Evolutionary conservation across 73 alveolate genomes (phyloP), one percentile per base, ranked within the genome.

Genomic region (Effrenium voratum): DNA sequence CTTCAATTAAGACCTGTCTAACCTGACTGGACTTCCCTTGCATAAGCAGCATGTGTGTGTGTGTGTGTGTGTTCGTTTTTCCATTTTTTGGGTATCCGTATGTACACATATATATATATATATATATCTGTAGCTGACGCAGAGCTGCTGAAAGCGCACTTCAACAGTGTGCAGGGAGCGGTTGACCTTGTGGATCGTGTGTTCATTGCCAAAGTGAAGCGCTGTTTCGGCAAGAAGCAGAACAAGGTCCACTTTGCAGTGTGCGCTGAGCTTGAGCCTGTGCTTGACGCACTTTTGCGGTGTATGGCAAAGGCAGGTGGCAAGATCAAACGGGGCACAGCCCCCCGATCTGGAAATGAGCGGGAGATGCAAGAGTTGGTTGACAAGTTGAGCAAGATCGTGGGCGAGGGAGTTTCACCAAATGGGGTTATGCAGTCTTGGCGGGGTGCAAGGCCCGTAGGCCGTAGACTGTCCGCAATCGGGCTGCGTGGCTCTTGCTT

Each of bases 281-380:
- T 83, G 28, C 79, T 83, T 6, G 93, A 83, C 16, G 79, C 93
- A 0, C 47, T 83, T 77, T 59, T 83, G 40, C 55, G 79, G 3
- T 52, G 79, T 59, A 83, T 83, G 79, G 76, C 36, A 6, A n/a
- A 55, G n/a, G 76, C 93, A 5, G 93, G 93, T 52, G 93, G 93
- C 43, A 38, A 63, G 52, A 50, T 83, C 93, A 83, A 83, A 59
- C 79, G 60, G n/a, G 93, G 93, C 55, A 83, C 79, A 1, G 93
- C 93, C 57, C 79, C 79, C 36, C 79, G 93, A 57, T 52, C 59
- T 5, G 41, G 79, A 30, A 83, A 83, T 55, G 57, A 83, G 43
- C 76, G 92, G 15, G 93, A 83, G 55, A 26, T 83, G 93, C 93
- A 83, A 41, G 79, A 50, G 47, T 43, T 83, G n/a, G 93, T 55